Evolutionary conservation across 345 rosid species (phyloP).

Genomic region (Salix udensis): DNA sequence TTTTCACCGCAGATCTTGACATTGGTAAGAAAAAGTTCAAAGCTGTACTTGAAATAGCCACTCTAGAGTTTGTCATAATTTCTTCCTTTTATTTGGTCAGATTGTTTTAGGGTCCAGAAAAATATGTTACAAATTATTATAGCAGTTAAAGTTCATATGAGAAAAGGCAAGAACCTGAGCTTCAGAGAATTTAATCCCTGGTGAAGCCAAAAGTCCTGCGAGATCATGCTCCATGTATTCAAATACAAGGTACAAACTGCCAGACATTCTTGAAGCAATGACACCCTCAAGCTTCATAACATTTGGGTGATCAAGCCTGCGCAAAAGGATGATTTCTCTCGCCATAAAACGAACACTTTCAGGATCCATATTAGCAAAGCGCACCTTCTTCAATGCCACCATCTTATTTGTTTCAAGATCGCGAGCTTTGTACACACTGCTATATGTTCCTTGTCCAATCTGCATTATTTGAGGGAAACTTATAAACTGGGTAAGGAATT

Average conservation of each 20-base stretch:
- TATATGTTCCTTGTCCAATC: conserved; percentile 82
- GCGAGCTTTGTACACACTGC: conserved; percentile 67
- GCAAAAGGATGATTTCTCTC: conserved; percentile 58
- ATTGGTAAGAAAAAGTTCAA: not conserved
- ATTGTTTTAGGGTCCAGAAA: not conserved
- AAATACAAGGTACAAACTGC: conserved; percentile 61
- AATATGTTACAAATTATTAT: not conserved
- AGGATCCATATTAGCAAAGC: conserved; percentile 69
- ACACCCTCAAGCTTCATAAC: conserved; percentile 77
- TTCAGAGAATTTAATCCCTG: conserved; percentile 52
- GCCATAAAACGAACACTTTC: conserved; percentile 79
- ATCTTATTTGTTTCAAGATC: conserved; percentile 58
- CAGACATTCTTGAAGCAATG: conserved; percentile 58
- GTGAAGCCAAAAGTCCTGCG: conserved; percentile 50
- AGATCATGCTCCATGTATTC: conserved; percentile 80
- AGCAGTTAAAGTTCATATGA: not conserved
- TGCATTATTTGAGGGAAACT: conserved; percentile 22
- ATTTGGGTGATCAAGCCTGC: conserved; percentile 66
- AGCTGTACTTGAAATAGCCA: not conserved
- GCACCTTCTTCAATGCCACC: conserved; percentile 72
- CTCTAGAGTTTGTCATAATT: not conserved
- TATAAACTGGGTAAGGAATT: not conserved
- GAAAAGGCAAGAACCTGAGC: conserved; percentile 44
- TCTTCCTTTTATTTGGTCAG: not conserved
- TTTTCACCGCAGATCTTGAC: not conserved